Percentiles rank a stretch among this genome's conserved stretches.
phyloP scores from a whole-genome alignment of 1,284 basidiomycete species.

The Ceratobasidium sp. region DNA sequence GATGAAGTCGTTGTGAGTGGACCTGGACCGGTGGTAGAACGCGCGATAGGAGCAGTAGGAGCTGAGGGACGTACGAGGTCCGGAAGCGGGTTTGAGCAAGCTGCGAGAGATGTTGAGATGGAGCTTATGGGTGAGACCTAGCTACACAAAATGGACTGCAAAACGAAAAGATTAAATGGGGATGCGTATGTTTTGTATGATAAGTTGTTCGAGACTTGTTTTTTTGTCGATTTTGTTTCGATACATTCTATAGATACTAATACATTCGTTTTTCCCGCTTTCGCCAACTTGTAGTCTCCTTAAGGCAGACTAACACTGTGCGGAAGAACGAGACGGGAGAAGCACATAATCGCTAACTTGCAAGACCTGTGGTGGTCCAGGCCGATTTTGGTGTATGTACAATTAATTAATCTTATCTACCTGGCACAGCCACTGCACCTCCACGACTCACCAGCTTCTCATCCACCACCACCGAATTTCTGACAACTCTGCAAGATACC shows the following conservation, averaged over 20 bases:
- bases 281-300: no score
- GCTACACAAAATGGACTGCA: no score
- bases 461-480: slow-evolving; percentile 10
- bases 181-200: no score
- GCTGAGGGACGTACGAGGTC: background rate
- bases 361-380: no score
- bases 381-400: background rate
- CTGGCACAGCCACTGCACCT: slow-evolving; percentile 8
- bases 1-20: background rate
- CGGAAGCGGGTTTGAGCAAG: slow-evolving; percentile 37
- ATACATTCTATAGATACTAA: background rate
- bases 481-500: slow-evolving; percentile 1
- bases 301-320: no score
- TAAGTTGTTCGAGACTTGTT: no score
- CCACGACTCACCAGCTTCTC: background rate
- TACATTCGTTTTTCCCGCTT: slow-evolving; percentile 25
- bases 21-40: no score
- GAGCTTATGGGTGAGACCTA: slow-evolving; percentile 40
- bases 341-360: no score
- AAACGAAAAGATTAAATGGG: no score
- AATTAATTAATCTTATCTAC: slow-evolving; percentile 20
- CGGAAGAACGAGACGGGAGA: no score
- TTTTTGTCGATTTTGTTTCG: no score
- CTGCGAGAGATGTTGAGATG: slow-evolving; percentile 42
- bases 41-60: background rate